phyloP scores from a whole-genome alignment of 129 eudicot genomes.

The Arctium minus region DNA sequence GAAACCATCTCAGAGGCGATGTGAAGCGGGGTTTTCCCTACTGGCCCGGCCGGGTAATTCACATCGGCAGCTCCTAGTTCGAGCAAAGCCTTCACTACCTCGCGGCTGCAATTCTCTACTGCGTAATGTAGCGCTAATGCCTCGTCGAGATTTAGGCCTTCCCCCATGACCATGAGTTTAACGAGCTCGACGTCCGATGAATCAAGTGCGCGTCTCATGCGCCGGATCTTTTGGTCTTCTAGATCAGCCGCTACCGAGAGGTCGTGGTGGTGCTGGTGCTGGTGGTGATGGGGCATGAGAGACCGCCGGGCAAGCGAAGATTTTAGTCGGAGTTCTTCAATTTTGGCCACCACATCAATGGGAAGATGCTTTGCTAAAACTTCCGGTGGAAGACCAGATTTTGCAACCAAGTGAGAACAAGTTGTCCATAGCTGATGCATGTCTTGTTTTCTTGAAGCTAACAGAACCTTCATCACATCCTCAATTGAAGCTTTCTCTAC shows the following conservation, averaged over 20 bases:
- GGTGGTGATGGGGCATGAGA: conserved; percentile 56
- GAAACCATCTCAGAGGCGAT: conserved; percentile 95
- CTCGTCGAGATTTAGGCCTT: conserved; percentile 88
- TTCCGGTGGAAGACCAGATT: conserved; percentile 94
- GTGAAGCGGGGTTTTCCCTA: conserved; percentile 88
- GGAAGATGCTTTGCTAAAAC: conserved; percentile 90
- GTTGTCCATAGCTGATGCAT: conserved; percentile 97
- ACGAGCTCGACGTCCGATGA: conserved; percentile 98
- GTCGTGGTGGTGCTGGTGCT: conserved; percentile 48
- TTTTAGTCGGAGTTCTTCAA: conserved; percentile 85
- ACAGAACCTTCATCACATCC: conserved; percentile 93
- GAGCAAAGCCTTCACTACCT: conserved; percentile 86
- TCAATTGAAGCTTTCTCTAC: conserved; percentile 93
- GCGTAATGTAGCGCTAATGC: conserved; percentile 92
- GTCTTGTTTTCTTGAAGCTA: conserved; percentile 97
- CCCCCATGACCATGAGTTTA: conserved; percentile 98
- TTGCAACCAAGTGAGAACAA: conserved; percentile 87
- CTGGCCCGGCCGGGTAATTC: conserved; percentile 89
- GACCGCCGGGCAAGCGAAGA: conserved; percentile 60
- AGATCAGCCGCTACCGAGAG: conserved; percentile 56
- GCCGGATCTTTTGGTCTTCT: conserved; percentile 82
- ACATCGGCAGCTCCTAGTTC: conserved; percentile 97
- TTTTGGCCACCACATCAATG: conserved; percentile 66
- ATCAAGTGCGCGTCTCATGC: conserved; percentile 95
- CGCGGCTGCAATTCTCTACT: conserved; percentile 83